A percentile compares a stretch with the other conserved stretches of the same genome.
phyloP scores from a whole-genome alignment of 176 grass and related monocot genomes.

The Miscanthus lutarioriparius region DNA sequence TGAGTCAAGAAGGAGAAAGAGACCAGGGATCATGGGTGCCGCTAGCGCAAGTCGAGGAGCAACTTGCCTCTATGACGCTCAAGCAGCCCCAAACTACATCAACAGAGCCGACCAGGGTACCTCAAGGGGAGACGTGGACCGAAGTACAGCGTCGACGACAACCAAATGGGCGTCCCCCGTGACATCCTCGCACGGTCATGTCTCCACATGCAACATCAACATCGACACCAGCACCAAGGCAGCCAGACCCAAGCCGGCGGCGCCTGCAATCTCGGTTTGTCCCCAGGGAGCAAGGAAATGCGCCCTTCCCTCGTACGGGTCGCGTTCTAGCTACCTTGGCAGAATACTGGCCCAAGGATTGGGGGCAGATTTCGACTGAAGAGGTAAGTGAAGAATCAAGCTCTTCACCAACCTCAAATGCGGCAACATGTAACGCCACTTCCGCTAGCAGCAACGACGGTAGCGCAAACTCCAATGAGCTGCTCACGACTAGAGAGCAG shows the following conservation, averaged over 20 bases:
- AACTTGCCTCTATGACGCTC: too few relatives aligned
- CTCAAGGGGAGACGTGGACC: background rate
- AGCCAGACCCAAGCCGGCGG: background rate
- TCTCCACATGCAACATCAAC: too few relatives aligned
- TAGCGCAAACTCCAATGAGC: background rate
- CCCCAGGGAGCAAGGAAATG: background rate
- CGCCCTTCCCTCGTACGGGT: background rate
- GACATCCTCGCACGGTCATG: fast-evolving
- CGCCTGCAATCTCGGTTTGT: background rate
- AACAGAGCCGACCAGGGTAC: fast-evolving
- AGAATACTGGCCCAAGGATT: background rate
- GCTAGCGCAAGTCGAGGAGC: background rate
- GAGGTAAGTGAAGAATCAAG: background rate
- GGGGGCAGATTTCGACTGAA: background rate
- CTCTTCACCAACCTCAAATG: fast-evolving
- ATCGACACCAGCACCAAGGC: too few relatives aligned
- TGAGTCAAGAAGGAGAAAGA: background rate
- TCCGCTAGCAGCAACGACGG: fast-evolving
- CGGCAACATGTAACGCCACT: background rate
- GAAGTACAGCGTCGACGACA: background rate
- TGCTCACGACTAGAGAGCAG: background rate
- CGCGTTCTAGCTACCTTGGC: background rate
- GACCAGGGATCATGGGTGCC: background rate
- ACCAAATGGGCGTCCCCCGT: background rate
- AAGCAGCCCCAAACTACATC: too few relatives aligned